Conservation (phyloP, 768 basidiomycete species). For the Rhizopogon vulgaris region DNA sequence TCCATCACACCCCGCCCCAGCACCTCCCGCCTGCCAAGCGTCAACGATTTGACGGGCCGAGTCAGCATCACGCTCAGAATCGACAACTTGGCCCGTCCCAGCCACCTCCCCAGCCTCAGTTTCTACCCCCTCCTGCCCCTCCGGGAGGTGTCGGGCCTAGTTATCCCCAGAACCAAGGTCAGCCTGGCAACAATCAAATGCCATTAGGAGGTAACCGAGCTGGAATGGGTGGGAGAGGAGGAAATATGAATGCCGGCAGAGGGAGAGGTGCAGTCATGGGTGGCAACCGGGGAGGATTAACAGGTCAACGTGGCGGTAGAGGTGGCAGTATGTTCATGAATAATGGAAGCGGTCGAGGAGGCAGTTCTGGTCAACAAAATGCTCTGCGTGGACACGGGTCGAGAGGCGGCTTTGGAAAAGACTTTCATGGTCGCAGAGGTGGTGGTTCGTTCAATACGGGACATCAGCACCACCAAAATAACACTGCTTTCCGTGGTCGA, state of each 20-base stretch:
- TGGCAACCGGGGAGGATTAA: constrained; percentile 37
- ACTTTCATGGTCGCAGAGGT: constrained; percentile 56
- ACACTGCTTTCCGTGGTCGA: constrained; percentile 50
- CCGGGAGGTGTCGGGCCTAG: constrained; percentile 11
- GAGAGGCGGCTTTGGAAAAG: constrained; percentile 61
- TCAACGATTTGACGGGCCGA: constrained; percentile 80
- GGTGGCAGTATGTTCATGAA: constrained; percentile 28
- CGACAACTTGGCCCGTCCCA: constrained; percentile 35
- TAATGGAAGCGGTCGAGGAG: constrained; percentile 36
- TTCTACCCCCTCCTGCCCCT: constrained; percentile 29
- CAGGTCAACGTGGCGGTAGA: constrained; percentile 35
- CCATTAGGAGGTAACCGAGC: constrained; percentile 39
- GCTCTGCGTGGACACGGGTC: constrained; percentile 58
- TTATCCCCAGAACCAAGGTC: constrained; percentile 27
- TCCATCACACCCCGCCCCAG: constrained; percentile 65
- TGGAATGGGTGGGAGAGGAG: constrained; percentile 39
- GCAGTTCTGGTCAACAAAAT: constrained; percentile 36
- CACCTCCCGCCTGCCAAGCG: constrained; percentile 90
- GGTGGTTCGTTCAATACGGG: constrained; percentile 59
- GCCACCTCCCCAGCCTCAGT: constrained; percentile 60
- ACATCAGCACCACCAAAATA: constrained; percentile 31
- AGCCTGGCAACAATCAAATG: constrained; percentile 38
- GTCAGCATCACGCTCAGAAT: constrained; percentile 32
- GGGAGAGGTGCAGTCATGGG: constrained; percentile 49
- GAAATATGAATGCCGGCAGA: constrained; percentile 23